Evolutionary conservation across 257 asterid species (phyloP).

Genomic region (Cinchona pubescens): DNA sequence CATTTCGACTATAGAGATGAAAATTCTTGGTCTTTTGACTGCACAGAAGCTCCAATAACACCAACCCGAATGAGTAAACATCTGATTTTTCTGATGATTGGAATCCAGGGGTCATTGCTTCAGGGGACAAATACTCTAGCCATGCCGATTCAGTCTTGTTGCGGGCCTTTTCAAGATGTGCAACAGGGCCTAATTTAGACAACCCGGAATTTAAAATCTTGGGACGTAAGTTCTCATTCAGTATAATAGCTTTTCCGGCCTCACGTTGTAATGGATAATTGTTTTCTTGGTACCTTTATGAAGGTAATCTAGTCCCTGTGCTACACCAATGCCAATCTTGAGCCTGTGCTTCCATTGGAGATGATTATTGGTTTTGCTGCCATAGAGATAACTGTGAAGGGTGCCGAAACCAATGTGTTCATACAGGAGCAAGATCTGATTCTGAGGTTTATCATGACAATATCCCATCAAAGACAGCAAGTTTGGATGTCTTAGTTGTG

Average conservation of each 20-base stretch:
- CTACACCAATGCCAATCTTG: constrained; percentile 6
- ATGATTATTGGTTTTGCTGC: neutral
- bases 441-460: neutral
- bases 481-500: neutral
- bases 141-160: neutral
- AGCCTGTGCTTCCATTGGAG: constrained; percentile 15
- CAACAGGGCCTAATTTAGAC: neutral
- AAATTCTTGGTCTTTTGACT: neutral
- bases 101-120: neutral
- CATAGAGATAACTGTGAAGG: neutral
- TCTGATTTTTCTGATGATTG: neutral
- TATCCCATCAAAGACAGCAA: constrained; percentile 1
- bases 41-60: constrained; percentile 7
- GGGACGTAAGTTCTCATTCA: neutral
- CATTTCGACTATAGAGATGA: neutral
- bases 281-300: neutral
- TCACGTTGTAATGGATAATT: neutral
- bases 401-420: neutral
- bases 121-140: neutral
- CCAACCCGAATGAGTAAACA: constrained; percentile 9
- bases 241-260: neutral
- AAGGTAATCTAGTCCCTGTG: constrained; percentile 14
- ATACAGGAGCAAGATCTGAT: neutral
- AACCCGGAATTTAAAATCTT: constrained; percentile 1
- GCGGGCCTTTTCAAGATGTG: neutral